These are phyloP conservation scores for Phialophora verrucosa DNA, from an alignment of 2,329 filamentous ascomycete genomes.

Conservation along the genomic window DNA sequence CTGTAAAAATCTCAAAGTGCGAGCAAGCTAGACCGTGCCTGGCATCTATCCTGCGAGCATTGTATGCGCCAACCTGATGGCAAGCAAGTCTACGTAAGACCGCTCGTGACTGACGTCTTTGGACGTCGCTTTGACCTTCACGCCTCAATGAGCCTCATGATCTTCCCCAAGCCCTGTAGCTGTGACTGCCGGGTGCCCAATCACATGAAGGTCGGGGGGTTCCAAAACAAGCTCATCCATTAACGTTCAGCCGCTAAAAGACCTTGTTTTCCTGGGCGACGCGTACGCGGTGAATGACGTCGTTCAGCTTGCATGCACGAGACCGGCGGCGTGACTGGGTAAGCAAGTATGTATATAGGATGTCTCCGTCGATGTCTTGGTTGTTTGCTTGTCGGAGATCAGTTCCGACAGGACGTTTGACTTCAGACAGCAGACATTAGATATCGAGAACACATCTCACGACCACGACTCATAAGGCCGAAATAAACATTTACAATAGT, in stretches of 20 bases:
- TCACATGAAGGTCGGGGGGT: neutral
- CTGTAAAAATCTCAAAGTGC: neutral
- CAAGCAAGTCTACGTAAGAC: neutral
- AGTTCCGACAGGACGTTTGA: neutral
- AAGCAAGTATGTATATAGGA: no score
- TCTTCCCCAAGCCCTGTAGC: neutral
- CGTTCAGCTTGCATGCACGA: neutral
- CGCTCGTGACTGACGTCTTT: neutral
- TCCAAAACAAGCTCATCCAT: constrained; percentile 4
- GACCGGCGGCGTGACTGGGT: no score
- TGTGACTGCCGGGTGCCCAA: neutral
- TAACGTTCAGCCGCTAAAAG: constrained; percentile 10
- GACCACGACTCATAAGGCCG: neutral
- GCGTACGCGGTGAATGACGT: neutral
- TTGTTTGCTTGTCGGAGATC: neutral
- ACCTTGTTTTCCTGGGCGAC: constrained; percentile 8
- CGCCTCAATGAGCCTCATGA: constrained; percentile 1
- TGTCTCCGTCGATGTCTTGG: neutral
- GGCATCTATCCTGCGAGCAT: constrained; percentile 4
- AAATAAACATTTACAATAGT: no score
- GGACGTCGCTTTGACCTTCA: neutral
- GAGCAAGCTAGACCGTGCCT: constrained; percentile 5
- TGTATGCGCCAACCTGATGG: neutral
- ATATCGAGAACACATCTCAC: neutral
- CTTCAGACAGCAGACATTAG: neutral